Evolutionary conservation across 1,284 basidiomycete genomes (phyloP).

Genomic region (Volvariella volvacea): DNA sequence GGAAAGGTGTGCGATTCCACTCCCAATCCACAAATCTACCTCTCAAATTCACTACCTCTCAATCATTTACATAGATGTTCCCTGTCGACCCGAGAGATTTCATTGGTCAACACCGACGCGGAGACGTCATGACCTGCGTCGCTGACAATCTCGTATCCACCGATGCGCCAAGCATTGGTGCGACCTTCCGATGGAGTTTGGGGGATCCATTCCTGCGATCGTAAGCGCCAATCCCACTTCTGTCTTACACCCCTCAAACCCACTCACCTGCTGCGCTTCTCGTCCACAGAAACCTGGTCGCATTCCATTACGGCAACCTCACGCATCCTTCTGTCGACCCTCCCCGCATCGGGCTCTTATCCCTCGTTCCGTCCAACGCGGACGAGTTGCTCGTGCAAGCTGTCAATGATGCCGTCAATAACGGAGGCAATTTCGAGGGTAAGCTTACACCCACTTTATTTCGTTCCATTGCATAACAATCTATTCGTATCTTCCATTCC

Average conservation of each 20-base stretch:
- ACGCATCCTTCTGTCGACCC: constrained; percentile 56
- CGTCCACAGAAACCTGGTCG: constrained; percentile 35
- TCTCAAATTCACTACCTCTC: constrained; percentile 61
- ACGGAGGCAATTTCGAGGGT: constrained; percentile 21
- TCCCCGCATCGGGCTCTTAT: constrained; percentile 64
- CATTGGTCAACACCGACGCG: constrained; percentile 28
- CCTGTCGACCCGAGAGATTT: constrained; percentile 65
- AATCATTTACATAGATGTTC: constrained; percentile 49
- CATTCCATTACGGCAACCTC: constrained; percentile 66
- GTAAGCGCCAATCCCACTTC: constrained; percentile 21
- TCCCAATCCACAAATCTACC: constrained; percentile 43
- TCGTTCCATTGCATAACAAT: neutral
- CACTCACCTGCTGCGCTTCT: neutral
- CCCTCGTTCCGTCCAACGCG: constrained; percentile 55
- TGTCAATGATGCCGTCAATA: constrained; percentile 19
- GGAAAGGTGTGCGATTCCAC: constrained; percentile 25
- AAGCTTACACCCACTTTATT: constrained; percentile 2
- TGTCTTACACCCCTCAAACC: neutral
- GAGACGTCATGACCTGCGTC: constrained; percentile 33
- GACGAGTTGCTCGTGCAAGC: constrained; percentile 25
- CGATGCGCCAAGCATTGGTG: constrained; percentile 31
- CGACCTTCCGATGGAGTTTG: constrained; percentile 48
- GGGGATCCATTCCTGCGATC: constrained; percentile 48
- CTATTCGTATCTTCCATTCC: neutral
- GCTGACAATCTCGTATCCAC: constrained; percentile 44